phyloP scores from a whole-genome alignment of 805 yeast species.

The Ogataea corticis region DNA sequence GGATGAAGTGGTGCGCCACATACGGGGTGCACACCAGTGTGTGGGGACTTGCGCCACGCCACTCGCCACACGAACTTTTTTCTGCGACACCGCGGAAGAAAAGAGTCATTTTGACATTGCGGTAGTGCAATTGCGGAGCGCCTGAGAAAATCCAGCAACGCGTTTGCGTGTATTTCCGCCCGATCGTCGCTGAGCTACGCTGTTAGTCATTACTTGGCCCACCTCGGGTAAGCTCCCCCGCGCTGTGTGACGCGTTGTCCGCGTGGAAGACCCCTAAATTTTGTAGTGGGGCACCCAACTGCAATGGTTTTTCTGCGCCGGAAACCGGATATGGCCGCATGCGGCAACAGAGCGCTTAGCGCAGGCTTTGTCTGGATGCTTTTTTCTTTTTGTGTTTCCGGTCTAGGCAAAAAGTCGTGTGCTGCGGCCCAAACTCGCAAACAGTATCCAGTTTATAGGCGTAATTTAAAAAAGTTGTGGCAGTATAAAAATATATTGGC shows the following conservation, averaged over 20 bases:
- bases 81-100: too few species aligned
- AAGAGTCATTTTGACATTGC: too few species aligned
- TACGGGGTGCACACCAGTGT: too few species aligned
- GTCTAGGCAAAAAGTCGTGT: conserved; percentile 5
- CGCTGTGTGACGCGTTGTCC: neutral
- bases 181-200: too few species aligned
- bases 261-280: neutral
- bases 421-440: conserved; percentile 9
- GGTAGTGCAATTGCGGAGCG: too few species aligned
- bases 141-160: too few species aligned
- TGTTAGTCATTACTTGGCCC: too few species aligned
- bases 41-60: too few species aligned
- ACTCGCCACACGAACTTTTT: too few species aligned
- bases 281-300: conserved; percentile 1
- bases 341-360: conserved; percentile 6
- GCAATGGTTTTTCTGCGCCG: conserved; percentile 1
- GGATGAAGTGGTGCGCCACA: too few species aligned
- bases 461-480: conserved; percentile 1
- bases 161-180: too few species aligned
- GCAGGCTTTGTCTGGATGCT: conserved; percentile 3
- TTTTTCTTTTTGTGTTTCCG: conserved; percentile 9
- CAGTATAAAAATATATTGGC: conserved; percentile 15
- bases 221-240: too few species aligned
- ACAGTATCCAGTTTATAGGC: conserved; percentile 9
- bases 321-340: conserved; percentile 4